Evolutionary conservation across 2,329 filamentous ascomycete species (phyloP).

Genomic region (Drechslerella dactyloides): DNA sequence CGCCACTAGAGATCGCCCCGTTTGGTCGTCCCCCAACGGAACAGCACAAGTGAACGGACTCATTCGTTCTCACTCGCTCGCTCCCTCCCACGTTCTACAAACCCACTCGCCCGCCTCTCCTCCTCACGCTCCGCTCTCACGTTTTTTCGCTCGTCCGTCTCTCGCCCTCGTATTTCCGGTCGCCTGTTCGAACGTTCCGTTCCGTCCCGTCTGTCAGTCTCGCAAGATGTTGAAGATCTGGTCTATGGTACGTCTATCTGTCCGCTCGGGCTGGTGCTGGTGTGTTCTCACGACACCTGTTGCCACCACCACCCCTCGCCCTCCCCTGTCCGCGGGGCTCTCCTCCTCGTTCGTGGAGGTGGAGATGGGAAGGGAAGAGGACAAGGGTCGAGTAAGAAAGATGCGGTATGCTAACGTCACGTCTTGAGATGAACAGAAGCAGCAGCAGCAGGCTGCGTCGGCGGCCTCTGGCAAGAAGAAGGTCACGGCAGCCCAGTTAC

Average conservation of each 20-base stretch:
- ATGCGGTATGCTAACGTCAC: slow-evolving; percentile 51
- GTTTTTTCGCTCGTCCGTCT: background rate
- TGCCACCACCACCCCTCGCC: slow-evolving; percentile 8
- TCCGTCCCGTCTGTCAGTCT: background rate
- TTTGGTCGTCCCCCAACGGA: slow-evolving; percentile 14
- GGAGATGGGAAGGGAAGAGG: slow-evolving; percentile 12
- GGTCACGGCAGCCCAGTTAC: slow-evolving; percentile 92
- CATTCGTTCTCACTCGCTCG: background rate
- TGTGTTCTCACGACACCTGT: no score
- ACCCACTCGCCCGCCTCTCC: slow-evolving; percentile 12
- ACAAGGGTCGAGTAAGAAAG: slow-evolving; percentile 29
- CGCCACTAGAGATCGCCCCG: slow-evolving; percentile 49
- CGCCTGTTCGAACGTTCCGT: background rate
- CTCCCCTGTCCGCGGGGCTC: background rate
- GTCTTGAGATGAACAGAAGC: slow-evolving; percentile 69
- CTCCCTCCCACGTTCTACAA: background rate
- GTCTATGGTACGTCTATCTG: slow-evolving; percentile 77
- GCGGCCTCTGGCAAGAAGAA: slow-evolving; percentile 93
- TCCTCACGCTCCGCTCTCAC: background rate
- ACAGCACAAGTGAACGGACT: background rate
- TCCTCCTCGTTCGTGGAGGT: background rate
- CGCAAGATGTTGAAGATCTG: slow-evolving; percentile 89
- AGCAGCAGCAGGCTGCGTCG: slow-evolving; percentile 94
- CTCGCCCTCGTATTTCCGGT: background rate
- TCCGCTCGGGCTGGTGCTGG: background rate